phyloP scores from a whole-genome alignment of 805 yeast genomes.

The Schwanniomyces occidentalis region DNA sequence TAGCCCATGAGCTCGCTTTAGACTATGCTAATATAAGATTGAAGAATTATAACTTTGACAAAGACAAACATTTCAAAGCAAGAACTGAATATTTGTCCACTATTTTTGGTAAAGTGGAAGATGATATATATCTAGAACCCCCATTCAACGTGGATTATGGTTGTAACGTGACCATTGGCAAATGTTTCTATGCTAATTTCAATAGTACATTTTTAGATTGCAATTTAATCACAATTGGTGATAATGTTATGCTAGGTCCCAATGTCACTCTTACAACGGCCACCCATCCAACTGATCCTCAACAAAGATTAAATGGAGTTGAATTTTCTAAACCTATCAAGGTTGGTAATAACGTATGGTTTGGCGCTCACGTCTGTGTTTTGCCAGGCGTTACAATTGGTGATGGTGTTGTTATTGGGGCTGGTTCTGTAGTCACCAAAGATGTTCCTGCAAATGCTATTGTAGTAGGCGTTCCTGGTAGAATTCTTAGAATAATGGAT shows the following conservation, averaged over 20 bases:
- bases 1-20: conserved; percentile 34
- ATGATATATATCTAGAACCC: conserved; percentile 48
- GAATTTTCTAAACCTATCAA: conserved; percentile 59
- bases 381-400: conserved; percentile 71
- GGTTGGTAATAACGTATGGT: conserved; percentile 69
- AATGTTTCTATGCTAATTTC: conserved; percentile 61
- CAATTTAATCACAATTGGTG: conserved; percentile 60
- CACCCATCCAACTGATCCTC: conserved; percentile 59
- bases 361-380: conserved; percentile 55
- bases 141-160: conserved; percentile 71
- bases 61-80: conserved; percentile 30
- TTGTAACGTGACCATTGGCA: conserved; percentile 56
- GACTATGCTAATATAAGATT: conserved; percentile 35
- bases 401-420: conserved; percentile 60
- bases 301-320: conserved; percentile 38
- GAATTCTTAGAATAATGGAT: conserved; percentile 36
- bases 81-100: conserved; percentile 34
- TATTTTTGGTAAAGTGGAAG: conserved; percentile 51
- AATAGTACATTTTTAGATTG: conserved; percentile 58
- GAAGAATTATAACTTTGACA: conserved; percentile 29
- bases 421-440: conserved; percentile 64
- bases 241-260: conserved; percentile 62
- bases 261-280: conserved; percentile 61
- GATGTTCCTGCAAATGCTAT: conserved; percentile 56
- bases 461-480: conserved; percentile 66